These are phyloP conservation scores for Fusarium dimerum DNA, from an alignment of 2,329 filamentous ascomycete genomes.

Conservation along the genomic window DNA sequence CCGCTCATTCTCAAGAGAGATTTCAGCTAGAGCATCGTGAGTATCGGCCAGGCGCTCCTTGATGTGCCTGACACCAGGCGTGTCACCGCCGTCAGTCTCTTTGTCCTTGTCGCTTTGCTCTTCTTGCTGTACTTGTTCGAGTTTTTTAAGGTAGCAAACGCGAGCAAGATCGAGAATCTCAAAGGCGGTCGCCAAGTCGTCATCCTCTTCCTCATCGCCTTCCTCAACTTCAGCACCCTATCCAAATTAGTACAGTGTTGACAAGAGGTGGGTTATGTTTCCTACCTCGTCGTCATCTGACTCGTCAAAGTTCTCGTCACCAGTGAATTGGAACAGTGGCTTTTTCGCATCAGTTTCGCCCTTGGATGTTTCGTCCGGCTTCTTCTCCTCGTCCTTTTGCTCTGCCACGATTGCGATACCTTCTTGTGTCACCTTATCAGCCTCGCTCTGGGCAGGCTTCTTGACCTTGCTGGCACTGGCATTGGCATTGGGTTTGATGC, in stretches of 20 bases:
- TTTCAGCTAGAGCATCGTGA: constrained; percentile 91
- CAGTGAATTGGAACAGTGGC: constrained; percentile 86
- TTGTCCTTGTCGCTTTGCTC: constrained; percentile 45
- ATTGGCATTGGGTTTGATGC: constrained; percentile 43
- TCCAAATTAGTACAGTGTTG: constrained; percentile 7
- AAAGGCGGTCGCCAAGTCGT: constrained; percentile 78
- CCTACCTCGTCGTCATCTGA: constrained; percentile 70
- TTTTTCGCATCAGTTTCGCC: constrained; percentile 55
- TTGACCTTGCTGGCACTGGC: constrained; percentile 35
- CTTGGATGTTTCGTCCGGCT: constrained; percentile 41
- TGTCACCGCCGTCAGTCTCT: constrained; percentile 42
- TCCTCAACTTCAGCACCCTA: constrained; percentile 40
- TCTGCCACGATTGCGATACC: constrained; percentile 46
- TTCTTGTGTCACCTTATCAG: constrained; percentile 48
- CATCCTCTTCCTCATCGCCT: constrained; percentile 62
- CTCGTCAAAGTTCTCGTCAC: constrained; percentile 90
- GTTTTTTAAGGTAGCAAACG: constrained; percentile 60
- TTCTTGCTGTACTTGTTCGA: constrained; percentile 42
- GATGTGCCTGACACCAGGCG: constrained; percentile 55
- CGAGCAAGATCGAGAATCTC: constrained; percentile 82
- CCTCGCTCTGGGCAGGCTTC: constrained; percentile 42
- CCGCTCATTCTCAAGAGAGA: constrained; percentile 94
- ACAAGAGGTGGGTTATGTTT: background rate
- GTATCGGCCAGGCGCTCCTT: constrained; percentile 90
- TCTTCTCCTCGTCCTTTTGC: constrained; percentile 43